Evolutionary conservation across 1,284 basidiomycete species (phyloP).

Genomic region (Boletus semigastroideus): DNA sequence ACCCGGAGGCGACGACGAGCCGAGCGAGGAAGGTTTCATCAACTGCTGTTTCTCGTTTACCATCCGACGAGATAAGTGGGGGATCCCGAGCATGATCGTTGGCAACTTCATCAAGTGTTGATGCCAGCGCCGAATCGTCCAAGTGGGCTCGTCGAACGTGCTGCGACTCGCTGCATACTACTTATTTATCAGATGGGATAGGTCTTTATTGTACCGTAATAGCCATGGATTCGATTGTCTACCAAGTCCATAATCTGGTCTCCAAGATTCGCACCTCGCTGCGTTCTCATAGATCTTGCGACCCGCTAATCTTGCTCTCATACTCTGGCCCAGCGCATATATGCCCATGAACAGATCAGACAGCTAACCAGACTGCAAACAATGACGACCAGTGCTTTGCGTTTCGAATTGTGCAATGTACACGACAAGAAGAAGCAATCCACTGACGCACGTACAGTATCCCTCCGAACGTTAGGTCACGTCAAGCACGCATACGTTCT

Average conservation of each 20-base stretch:
- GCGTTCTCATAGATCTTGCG: background rate
- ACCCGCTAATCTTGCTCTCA: background rate
- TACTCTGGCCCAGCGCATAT: background rate
- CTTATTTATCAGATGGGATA: constrained; percentile 12
- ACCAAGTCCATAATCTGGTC: background rate
- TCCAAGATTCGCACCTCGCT: constrained; percentile 40
- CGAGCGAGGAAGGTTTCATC: constrained; percentile 72
- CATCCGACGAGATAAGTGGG: constrained; percentile 87
- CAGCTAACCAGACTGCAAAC: background rate
- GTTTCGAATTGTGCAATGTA: no score
- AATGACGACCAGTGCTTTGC: no score
- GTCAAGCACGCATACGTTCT: background rate
- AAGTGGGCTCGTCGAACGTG: background rate
- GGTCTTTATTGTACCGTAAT: constrained; percentile 11
- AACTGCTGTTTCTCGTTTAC: constrained; percentile 97
- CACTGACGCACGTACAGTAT: no score
- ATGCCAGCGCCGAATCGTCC: no score
- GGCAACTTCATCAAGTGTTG: constrained; percentile 77
- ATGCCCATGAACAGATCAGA: background rate
- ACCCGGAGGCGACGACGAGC: constrained; percentile 19
- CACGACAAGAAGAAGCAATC: no score
- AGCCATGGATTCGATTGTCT: constrained; percentile 6
- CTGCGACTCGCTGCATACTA: no score
- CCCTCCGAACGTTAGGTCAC: background rate
- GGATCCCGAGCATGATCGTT: constrained; percentile 91